Percentiles rank a stretch among this genome's conserved stretches.
These are phyloP conservation scores for Mycena metata DNA, from an alignment of 768 basidiomycete genomes.

Conservation along the genomic window DNA sequence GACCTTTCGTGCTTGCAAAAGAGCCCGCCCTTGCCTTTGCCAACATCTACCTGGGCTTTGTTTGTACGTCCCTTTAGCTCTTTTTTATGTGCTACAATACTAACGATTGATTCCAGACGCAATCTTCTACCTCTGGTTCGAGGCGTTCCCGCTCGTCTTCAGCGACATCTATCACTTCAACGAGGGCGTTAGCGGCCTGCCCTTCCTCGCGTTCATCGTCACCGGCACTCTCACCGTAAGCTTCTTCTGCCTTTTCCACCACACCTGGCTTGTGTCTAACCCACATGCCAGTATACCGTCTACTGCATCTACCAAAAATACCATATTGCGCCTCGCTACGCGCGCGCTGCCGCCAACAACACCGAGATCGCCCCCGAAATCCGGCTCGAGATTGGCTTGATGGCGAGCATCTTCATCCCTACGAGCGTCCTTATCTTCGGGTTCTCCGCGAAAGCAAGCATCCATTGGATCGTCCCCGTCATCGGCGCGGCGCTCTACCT, in stretches of 20 bases:
- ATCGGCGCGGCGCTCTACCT: conserved; percentile 38
- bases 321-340: conserved; percentile 30
- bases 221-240: conserved; percentile 31
- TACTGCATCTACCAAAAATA: conserved; percentile 42
- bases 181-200: conserved; percentile 24
- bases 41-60: conserved; percentile 49
- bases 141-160: conserved; percentile 51
- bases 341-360: conserved; percentile 28
- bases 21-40: conserved; percentile 48
- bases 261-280: too few species aligned
- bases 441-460: conserved; percentile 13
- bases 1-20: conserved; percentile 47
- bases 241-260: background rate
- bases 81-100: background rate
- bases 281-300: conserved; percentile 31
- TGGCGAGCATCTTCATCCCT: conserved; percentile 30
- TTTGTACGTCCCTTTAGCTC: conserved; percentile 38
- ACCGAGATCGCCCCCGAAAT: conserved; percentile 43
- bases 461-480: conserved; percentile 26
- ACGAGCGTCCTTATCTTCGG: conserved; percentile 25
- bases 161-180: conserved; percentile 49
- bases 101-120: conserved; percentile 33
- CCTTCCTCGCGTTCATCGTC: conserved; percentile 36
- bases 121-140: conserved; percentile 51
- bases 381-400: conserved; percentile 49